Conservation (phyloP, 192 early-diverging fungal species). For the Borealophlyctis nickersoniae region DNA sequence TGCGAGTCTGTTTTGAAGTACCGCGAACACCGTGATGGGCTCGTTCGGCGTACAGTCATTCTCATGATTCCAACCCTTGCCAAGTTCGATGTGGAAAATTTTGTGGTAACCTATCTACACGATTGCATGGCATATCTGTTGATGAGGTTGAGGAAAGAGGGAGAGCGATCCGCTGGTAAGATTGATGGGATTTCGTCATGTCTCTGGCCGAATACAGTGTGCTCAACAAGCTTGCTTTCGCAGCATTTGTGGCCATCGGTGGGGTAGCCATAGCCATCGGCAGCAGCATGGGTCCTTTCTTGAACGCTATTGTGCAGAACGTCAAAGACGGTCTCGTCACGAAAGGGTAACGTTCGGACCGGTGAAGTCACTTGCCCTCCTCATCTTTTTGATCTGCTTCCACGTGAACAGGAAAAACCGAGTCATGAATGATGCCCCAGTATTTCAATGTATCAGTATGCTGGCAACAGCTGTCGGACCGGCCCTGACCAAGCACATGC, state of each 20-base stretch:
- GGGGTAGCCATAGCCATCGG: slow-evolving; percentile 77
- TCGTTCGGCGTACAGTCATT: slow-evolving; percentile 81
- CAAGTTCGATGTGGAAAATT: slow-evolving; percentile 67
- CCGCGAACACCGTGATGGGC: slow-evolving; percentile 72
- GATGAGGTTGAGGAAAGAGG: slow-evolving; percentile 65
- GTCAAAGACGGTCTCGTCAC: slow-evolving; percentile 72
- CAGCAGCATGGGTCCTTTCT: slow-evolving; percentile 71
- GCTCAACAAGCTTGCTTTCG: slow-evolving; percentile 8
- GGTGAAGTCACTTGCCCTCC: neutral
- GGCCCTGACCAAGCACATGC: slow-evolving; percentile 82
- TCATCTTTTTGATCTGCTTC: neutral
- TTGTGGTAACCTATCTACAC: slow-evolving; percentile 64
- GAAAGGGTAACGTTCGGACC: slow-evolving; percentile 53
- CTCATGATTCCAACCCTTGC: slow-evolving; percentile 80
- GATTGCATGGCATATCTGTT: slow-evolving; percentile 74
- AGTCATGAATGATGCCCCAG: slow-evolving; percentile 28
- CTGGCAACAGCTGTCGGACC: slow-evolving; percentile 88
- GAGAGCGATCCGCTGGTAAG: slow-evolving; percentile 56
- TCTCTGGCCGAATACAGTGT: neutral
- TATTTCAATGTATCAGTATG: slow-evolving; percentile 84
- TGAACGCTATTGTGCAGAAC: slow-evolving; percentile 71
- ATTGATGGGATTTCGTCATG: neutral
- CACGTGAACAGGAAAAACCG: slow-evolving; percentile 25
- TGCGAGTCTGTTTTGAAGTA: slow-evolving; percentile 74
- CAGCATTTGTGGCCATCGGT: slow-evolving; percentile 82